Base-by-base conservation (phyloP, 2,329 filamentous ascomycete species). In the Sclerotinia subarctica region DNA sequence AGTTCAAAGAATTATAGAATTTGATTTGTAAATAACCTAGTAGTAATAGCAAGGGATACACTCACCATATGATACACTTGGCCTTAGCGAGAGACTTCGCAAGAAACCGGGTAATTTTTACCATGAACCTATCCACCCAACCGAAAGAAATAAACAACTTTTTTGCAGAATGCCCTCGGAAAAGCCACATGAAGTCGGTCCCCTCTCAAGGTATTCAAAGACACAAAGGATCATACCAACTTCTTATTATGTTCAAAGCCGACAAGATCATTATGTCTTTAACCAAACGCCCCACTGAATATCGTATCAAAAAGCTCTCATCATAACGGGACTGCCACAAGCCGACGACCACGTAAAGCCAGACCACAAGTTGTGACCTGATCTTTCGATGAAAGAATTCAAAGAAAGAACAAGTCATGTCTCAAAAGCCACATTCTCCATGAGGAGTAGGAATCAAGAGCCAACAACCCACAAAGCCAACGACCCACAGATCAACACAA, bases 401-500 rank as follows among this genome's bases (percentile, higher is more conserved):
- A 63, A 35, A 49, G 65, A 51, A 63, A 54, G 35, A n/a, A 63
- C 47, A 67, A 73, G 71, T 72, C 62, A 73, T 72, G 75, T 77
- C 74, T 77, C 76, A 77, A 77, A 75, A 74, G 76, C 76, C 76
- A 78, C 76, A 76, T 69, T 64, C 75, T 76, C 74, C 73, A 70
- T 68, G 72, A 76, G 74, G 73, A 76, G 72, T 73, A 71, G 73
- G 68, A 76, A 74, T 78, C 74, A 77, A 78, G 76, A 77, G 76
- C 76, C 75, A 71, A 78, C 76, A 78, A 77, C 76, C 76, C 76
- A 77, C 76, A 75, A 74, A 76, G 74, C 75, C 73, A 72, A 75
- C 73, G 72, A 72, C 73, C 76, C 76, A 77, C 74, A 72, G 70
- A 73, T 74, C 70, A 74, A 71, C 69, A 70, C 66, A 64, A 60